Base-by-base conservation (phyloP, 176 grass and related monocot genomes). In the Avena atlantica region DNA sequence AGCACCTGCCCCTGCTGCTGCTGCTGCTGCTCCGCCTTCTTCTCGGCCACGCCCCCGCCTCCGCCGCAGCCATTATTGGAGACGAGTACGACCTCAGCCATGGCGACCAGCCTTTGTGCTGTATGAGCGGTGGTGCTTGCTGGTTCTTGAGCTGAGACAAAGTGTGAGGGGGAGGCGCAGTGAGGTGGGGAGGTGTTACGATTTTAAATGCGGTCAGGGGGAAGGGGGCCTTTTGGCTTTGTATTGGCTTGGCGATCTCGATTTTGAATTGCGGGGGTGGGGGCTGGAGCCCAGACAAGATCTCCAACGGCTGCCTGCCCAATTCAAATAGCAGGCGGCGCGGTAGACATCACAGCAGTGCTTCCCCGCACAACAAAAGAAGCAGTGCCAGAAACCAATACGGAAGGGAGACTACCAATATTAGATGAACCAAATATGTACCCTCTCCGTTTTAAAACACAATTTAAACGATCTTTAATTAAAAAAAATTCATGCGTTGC, bases 191-290 rank as follows among this genome's bases (percentile, higher is more conserved):
- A 3, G 72, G 47, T 8, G 74, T 3, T 52, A 9, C 25, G 74
- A 77, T 56, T 77, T 76, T 76, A 51, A 76, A 76, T 31, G 73
- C 24, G 6, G 14, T 9, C 13, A 17, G 50, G 16, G 49, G 24
- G 49, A 4, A 9, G 6, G 70, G 70, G 23, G 12, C 23, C 49
- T 76, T 75, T 74, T 52, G 48, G 72, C 48, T 76, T 52, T 51
- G 48, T 25, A 8, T 76, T 76, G 21, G 74, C 50, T 76, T 76
- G 21, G 74, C 50, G 74, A 77, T 77, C 74, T 77, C 25, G 74
- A 77, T 56, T 76, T 56, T 9, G 74, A 77, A 77, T 36, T 77
- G 74, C 3, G 74, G 14, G 21, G 12, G 49, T 76, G 74, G 74
- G 74, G 15, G 49, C 49, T 4, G 25, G 49, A 12, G 74, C 25